phyloP scores from a whole-genome alignment of 2,329 filamentous ascomycete species.

The Teratosphaeria destructans region DNA sequence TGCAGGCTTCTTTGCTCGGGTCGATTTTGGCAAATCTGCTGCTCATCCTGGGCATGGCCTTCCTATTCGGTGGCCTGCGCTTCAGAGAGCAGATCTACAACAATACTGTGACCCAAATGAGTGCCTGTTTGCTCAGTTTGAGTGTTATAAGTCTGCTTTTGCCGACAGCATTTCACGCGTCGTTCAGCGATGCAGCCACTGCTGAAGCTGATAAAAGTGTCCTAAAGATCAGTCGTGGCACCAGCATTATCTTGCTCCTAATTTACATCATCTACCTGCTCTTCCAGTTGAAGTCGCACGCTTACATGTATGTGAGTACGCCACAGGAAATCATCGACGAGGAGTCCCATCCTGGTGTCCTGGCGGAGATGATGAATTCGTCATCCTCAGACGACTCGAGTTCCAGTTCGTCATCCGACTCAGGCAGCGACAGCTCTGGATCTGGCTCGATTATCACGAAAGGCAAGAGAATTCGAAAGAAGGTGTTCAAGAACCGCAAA shows the following conservation, averaged over 20 bases:
- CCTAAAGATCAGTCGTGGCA: conserved; percentile 77
- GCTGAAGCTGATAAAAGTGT: conserved; percentile 9
- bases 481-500: conserved; percentile 59
- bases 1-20: conserved; percentile 80
- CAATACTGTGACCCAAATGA: conserved; percentile 92
- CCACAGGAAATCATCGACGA: conserved; percentile 89
- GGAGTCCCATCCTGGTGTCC: conserved; percentile 74
- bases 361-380: conserved; percentile 70
- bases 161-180: conserved; percentile 86
- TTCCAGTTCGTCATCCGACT: conserved; percentile 43
- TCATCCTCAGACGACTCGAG: conserved; percentile 50
- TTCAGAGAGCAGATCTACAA: conserved; percentile 93
- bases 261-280: conserved; percentile 77
- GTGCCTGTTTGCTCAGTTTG: conserved; percentile 79
- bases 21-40: conserved; percentile 84
- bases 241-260: conserved; percentile 72
- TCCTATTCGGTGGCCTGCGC: conserved; percentile 73
- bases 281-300: conserved; percentile 85
- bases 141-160: conserved; percentile 82
- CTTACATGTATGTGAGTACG: conserved; percentile 85
- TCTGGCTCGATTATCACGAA: conserved; percentile 52
- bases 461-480: conserved; percentile 58
- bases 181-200: conserved; percentile 45
- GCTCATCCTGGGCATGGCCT: conserved; percentile 84
- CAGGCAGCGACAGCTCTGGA: conserved; percentile 40